Evolutionary conservation across 1,139 yeast species (phyloP), one percentile per base, ranked within the genome.

Genomic region (Saccharomyces hybrid): DNA sequence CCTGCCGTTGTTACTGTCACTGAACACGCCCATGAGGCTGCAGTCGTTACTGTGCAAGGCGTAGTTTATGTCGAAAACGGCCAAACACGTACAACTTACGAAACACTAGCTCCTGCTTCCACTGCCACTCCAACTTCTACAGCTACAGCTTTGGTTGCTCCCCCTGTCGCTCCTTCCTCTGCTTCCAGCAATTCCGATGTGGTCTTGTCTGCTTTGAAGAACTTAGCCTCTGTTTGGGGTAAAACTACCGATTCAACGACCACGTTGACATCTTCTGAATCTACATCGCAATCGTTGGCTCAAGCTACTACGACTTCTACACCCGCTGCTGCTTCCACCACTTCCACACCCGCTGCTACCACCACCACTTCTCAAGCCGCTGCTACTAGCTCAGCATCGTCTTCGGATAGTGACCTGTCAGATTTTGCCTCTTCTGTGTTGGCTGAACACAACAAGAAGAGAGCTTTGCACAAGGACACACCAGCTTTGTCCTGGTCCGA

Each of bases 361-460:
- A 48, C 68, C 14, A 44, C 68, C 5, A 46, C 69, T 4, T 48
- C 66, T 25, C 41, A 66, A 4, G 42, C 68, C 20, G 31, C 66
- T 26, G 29, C 65, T 9, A 34, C 63, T 16, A 27, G 66, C 5
- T 32, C 66, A 4, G 50, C 64, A 26, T 49, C 64, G 32, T 7
- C 44, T 25, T 32, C 42, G n/a, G 16, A n/a, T 26, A 16, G 41
- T 5, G 29, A 31, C 44, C 31, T 79, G 56, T 48, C 69, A 11
- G 63, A 68, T 13, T 59, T 65, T 53, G 76, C 68, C 34, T 75
- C 73, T 46, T 76, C 76, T 4, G 73, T 82, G 52, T 76, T 86
- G 62, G 74, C 72, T 56, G 81, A 77, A 55, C 95, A 87, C 77
- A 88, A 88, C 75, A 59, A 65, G 46, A 81, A 81, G 71, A 81